These are phyloP conservation scores for Physocladia obscura DNA, from an alignment of 192 early-diverging fungal genomes.

Conservation along the genomic window DNA sequence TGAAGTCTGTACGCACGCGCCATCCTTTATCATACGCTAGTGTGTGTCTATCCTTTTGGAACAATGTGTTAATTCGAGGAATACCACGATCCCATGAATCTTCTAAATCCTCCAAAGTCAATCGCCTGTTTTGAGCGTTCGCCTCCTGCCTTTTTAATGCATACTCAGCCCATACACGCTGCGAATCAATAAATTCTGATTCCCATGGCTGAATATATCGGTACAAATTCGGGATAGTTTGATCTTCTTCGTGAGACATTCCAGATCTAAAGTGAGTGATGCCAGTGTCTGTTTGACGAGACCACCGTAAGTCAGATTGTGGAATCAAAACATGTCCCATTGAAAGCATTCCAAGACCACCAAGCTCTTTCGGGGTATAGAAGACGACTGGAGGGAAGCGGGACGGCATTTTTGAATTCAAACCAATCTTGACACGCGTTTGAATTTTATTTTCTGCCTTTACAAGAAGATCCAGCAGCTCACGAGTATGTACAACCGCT, in stretches of 20 bases:
- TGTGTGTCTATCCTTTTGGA: constrained; percentile 98
- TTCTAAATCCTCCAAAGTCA: constrained; percentile 98
- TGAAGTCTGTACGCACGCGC: constrained; percentile 94
- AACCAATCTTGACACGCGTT: constrained; percentile 97
- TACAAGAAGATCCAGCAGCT: constrained; percentile 93
- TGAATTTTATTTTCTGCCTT: constrained; percentile 99
- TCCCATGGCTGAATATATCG: constrained; percentile 98
- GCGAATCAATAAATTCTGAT: constrained; percentile 98
- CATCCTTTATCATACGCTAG: constrained; percentile 99
- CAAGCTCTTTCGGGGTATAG: constrained; percentile 88
- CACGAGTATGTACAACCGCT: constrained; percentile 95
- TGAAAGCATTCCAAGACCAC: constrained; percentile 96
- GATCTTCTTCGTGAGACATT: constrained; percentile 97
- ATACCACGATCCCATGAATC: constrained; percentile 99
- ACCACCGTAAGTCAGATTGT: constrained; percentile 94
- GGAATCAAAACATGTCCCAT: constrained; percentile 99
- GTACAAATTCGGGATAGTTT: constrained; percentile 95
- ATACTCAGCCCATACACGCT: constrained; percentile 99
- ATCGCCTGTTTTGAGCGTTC: constrained; percentile 90
- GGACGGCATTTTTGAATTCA: constrained; percentile 98
- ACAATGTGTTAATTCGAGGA: constrained; percentile 97
- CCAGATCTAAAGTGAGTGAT: constrained; percentile 98
- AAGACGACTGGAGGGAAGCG: constrained; percentile 95
- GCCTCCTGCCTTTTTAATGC: constrained; percentile 96
- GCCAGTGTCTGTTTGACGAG: constrained; percentile 92